Evolutionary conservation across 768 basidiomycete species (phyloP).

Genomic region (Pseudohyphozyma bogoriensis): DNA sequence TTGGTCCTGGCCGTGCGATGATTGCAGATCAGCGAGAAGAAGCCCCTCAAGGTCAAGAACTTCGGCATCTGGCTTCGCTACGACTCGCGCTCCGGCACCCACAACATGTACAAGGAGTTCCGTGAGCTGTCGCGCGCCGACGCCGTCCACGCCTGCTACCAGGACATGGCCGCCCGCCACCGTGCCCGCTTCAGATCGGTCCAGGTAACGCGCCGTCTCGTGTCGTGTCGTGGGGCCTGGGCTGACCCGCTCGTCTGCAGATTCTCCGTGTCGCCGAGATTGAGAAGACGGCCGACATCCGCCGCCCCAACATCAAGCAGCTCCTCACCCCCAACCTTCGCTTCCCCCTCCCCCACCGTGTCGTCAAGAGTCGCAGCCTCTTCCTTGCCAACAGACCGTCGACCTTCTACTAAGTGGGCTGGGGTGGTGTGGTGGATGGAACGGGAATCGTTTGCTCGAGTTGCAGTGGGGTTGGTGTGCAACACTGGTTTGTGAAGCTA

Average conservation of each 20-base stretch:
- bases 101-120: constrained; percentile 99
- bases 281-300: constrained; percentile 78
- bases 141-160: constrained; percentile 93
- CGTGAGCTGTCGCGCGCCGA: constrained; percentile 88
- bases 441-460: too few species aligned
- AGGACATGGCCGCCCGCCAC: constrained; percentile 99
- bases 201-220: constrained; percentile 53
- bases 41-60: constrained; percentile 97
- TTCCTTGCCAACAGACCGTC: constrained; percentile 52
- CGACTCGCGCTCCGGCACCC: constrained; percentile 97
- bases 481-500: too few species aligned
- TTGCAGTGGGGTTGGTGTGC: too few species aligned
- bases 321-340: constrained; percentile 78
- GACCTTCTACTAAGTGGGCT: constrained; percentile 35
- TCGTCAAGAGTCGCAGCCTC: constrained; percentile 63
- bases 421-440: too few species aligned
- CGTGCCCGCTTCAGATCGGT: constrained; percentile 99
- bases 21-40: constrained; percentile 85
- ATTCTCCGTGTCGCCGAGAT: constrained; percentile 97
- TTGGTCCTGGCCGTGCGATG: constrained; percentile 25
- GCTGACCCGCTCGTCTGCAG: constrained; percentile 41
- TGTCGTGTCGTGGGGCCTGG: neutral
- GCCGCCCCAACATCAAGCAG: constrained; percentile 97
- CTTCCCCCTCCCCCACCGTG: constrained; percentile 88
- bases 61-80: constrained; percentile 99